phyloP scores from a whole-genome alignment of 305 asterid species.

The Fraxinus nigra region DNA sequence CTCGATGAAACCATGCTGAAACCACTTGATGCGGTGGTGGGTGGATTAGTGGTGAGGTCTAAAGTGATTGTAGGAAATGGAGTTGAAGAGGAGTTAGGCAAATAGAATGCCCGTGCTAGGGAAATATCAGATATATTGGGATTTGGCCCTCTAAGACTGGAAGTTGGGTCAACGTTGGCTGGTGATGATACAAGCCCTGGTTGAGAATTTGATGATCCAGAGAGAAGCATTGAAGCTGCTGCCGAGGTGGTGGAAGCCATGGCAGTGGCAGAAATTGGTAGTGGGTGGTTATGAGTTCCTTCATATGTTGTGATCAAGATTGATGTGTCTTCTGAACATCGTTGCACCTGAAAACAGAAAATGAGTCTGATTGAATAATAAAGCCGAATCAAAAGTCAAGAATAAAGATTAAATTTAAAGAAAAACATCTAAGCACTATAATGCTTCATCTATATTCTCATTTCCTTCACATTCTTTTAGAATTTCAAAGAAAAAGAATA shows the following conservation, averaged over 20 bases:
- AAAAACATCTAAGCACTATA: background rate
- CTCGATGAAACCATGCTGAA: slow-evolving; percentile 42
- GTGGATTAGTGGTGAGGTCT: slow-evolving; percentile 59
- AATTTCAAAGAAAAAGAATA: background rate
- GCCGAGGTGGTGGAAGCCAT: slow-evolving; percentile 95
- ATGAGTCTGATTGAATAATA: background rate
- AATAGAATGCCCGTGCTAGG: slow-evolving; percentile 28
- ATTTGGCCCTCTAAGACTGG: slow-evolving; percentile 28
- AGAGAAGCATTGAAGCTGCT: slow-evolving; percentile 90
- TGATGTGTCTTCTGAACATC: slow-evolving; percentile 66
- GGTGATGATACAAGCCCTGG: slow-evolving; percentile 21
- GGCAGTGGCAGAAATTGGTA: slow-evolving; percentile 74
- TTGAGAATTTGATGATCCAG: slow-evolving; percentile 61
- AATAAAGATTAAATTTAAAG: background rate
- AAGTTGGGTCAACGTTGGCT: slow-evolving; percentile 20
- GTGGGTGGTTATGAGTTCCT: slow-evolving; percentile 85
- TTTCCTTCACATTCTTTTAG: background rate
- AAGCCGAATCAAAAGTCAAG: background rate
- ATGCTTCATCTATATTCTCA: background rate
- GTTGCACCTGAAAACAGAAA: slow-evolving; percentile 54
- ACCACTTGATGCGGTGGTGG: slow-evolving; percentile 31
- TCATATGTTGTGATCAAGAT: slow-evolving; percentile 81
- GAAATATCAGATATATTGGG: slow-evolving; percentile 24
- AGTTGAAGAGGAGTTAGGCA: slow-evolving; percentile 36
- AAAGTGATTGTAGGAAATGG: slow-evolving; percentile 72